Conservation (phyloP, 2,329 filamentous ascomycete species). For the Diaporthe sp. region DNA sequence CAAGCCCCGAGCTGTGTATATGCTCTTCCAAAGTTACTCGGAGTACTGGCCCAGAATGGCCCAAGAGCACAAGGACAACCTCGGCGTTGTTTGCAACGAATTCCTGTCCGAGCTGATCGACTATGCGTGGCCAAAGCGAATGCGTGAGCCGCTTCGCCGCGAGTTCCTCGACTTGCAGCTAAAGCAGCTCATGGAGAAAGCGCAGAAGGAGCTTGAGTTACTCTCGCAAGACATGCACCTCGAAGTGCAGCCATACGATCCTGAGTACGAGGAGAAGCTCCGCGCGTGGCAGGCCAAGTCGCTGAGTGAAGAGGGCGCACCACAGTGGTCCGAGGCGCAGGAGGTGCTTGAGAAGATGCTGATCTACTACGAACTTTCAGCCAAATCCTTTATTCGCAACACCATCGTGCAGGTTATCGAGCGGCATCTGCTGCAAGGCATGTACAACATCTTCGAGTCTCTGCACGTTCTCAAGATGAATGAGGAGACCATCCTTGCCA, state of each 20-base stretch:
- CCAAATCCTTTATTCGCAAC: slow-evolving; percentile 65
- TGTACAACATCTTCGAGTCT: slow-evolving; percentile 65
- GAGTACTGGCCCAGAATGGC: slow-evolving; percentile 65
- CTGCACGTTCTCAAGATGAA: slow-evolving; percentile 63
- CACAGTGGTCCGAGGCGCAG: slow-evolving; percentile 63
- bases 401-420: slow-evolving; percentile 66
- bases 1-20: slow-evolving; percentile 65
- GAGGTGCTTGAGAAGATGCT: slow-evolving; percentile 69
- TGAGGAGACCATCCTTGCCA: slow-evolving; percentile 59
- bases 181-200: slow-evolving; percentile 59
- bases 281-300: slow-evolving; percentile 57
- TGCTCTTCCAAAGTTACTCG: slow-evolving; percentile 66
- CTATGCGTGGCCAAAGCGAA: slow-evolving; percentile 62
- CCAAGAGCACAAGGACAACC: slow-evolving; percentile 66
- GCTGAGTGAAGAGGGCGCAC: slow-evolving; percentile 41
- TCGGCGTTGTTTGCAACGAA: slow-evolving; percentile 66
- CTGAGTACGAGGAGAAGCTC: slow-evolving; percentile 65
- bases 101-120: slow-evolving; percentile 65
- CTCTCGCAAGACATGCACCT: slow-evolving; percentile 65
- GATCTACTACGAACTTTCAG: slow-evolving; percentile 67
- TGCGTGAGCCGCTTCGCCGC: slow-evolving; percentile 63
- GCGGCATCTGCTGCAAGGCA: slow-evolving; percentile 63
- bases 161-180: slow-evolving; percentile 64
- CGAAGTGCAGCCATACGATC: slow-evolving; percentile 66
- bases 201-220: slow-evolving; percentile 59